phyloP scores from a whole-genome alignment of 306 rosid species.

The Rubus parviflorus region DNA sequence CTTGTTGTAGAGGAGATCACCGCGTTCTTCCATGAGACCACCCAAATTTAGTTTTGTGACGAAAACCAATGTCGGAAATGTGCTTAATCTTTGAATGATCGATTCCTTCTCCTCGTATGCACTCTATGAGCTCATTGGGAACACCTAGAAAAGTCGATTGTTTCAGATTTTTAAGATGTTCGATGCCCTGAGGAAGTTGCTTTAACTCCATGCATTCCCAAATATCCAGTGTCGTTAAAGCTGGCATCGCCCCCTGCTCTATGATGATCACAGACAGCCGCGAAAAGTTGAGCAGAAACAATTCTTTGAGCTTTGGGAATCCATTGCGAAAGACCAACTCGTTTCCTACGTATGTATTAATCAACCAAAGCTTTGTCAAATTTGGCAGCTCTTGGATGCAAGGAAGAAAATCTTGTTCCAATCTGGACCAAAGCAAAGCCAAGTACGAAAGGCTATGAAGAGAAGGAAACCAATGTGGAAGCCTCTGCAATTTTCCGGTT shows the following conservation, averaged over 20 bases:
- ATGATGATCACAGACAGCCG: constrained; percentile 4
- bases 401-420: constrained; percentile 1
- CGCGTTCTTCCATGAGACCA: too few relatives aligned
- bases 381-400: constrained; percentile 3
- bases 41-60: too few relatives aligned
- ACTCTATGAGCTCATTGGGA: background rate
- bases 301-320: too few relatives aligned
- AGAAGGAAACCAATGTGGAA: too few relatives aligned
- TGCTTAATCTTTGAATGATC: background rate
- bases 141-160: background rate
- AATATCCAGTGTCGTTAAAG: background rate
- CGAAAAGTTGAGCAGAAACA: background rate
- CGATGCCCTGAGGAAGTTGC: constrained; percentile 15
- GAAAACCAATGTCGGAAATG: too few relatives aligned
- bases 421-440: background rate
- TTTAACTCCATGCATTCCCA: background rate
- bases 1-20: too few relatives aligned
- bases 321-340: too few relatives aligned
- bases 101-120: background rate
- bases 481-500: too few relatives aligned
- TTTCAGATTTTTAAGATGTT: constrained; percentile 10
- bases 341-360: too few relatives aligned
- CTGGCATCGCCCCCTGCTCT: constrained; percentile 6
- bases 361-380: background rate
- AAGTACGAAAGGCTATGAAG: too few relatives aligned